A percentile compares a stretch with the other conserved stretches of the same genome.
Conservation (phyloP, 202 grass and related monocot genomes). For the Zoysia matrella region DNA sequence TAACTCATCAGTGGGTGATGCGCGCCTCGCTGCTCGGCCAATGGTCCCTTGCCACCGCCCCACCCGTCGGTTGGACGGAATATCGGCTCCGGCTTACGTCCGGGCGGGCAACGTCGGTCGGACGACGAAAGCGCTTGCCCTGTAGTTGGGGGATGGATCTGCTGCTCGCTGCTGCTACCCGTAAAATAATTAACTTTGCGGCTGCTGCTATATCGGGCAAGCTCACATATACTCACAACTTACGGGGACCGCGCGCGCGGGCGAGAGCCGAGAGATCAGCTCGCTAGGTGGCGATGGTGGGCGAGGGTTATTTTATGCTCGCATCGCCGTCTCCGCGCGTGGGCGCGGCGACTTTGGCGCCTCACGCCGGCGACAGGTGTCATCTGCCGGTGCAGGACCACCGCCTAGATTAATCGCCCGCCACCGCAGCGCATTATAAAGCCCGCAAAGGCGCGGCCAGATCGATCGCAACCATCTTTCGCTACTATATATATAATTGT, state of each 20-base stretch:
- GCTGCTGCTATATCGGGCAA: conserved; percentile 62
- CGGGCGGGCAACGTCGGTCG: no score
- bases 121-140: background rate
- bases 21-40: conserved; percentile 31
- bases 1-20: background rate
- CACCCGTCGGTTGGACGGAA: background rate
- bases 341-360: conserved; percentile 53
- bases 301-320: conserved; percentile 43
- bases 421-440: background rate
- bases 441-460: conserved; percentile 35
- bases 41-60: conserved; percentile 9
- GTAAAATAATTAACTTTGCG: conserved; percentile 13
- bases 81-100: background rate
- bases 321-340: background rate
- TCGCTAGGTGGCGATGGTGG: background rate
- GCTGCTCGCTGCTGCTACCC: background rate
- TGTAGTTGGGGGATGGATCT: background rate
- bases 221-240: conserved; percentile 26
- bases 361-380: conserved; percentile 65
- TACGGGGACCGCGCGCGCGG: background rate
- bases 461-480: conserved; percentile 7
- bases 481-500: background rate
- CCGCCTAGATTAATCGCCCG: conserved; percentile 46
- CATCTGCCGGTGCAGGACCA: conserved; percentile 37
- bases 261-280: background rate